These are phyloP conservation scores for Closterium sp. DNA, from an alignment of 139 green algal genomes.

Conservation along the genomic window DNA sequence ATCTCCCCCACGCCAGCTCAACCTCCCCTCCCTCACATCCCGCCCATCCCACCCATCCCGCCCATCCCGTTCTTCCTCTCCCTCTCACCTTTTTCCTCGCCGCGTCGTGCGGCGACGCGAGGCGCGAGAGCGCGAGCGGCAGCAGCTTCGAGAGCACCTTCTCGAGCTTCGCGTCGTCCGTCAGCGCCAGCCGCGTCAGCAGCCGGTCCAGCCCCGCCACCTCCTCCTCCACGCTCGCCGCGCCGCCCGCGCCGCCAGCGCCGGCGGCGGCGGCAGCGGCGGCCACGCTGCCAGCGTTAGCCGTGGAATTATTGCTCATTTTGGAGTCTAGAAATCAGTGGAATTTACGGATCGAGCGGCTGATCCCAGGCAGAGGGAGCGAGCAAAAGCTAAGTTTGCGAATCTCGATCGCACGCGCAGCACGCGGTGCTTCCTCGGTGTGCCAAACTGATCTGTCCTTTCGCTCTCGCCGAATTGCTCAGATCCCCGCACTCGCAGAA, in stretches of 20 bases:
- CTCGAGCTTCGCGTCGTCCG: conserved; percentile 76
- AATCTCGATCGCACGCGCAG: neutral
- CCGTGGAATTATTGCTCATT: neutral
- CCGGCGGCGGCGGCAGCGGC: neutral
- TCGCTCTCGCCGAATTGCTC: neutral
- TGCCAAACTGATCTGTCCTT: neutral
- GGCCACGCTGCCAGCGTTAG: neutral
- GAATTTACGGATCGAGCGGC: neutral
- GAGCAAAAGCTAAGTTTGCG: neutral
- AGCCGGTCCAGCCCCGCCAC: conserved; percentile 73
- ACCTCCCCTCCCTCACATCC: neutral
- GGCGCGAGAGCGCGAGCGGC: conserved; percentile 65
- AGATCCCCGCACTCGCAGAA: neutral
- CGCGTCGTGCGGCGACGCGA: conserved; percentile 41
- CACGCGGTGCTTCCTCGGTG: no score
- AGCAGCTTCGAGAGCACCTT: conserved; percentile 76
- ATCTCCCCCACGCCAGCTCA: neutral
- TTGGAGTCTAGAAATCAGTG: neutral
- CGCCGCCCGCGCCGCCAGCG: neutral
- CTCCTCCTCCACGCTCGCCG: conserved; percentile 62
- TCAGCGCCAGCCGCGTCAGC: conserved; percentile 75
- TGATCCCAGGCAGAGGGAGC: neutral
- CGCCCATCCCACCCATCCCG: neutral
- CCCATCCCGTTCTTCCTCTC: no score
- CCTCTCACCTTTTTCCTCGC: conserved; percentile 50